Evolutionary conservation across 805 yeast genomes (phyloP).

Genomic region (Yarrowia sp.): DNA sequence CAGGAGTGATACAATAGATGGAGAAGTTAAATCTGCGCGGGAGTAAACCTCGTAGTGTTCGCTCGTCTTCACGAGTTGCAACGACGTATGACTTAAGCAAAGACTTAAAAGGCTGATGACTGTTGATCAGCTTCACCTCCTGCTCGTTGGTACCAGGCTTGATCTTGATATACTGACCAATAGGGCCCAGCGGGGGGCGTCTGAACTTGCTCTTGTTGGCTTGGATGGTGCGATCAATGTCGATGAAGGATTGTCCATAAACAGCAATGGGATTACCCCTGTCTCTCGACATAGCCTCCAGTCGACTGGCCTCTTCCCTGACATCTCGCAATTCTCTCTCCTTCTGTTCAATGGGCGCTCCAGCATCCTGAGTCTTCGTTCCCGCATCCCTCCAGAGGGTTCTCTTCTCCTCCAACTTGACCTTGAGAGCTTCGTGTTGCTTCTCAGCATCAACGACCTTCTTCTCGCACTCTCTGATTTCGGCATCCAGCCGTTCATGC

Average conservation of each 20-base stretch:
- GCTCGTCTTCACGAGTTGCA: background rate
- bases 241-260: background rate
- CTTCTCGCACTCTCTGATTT: background rate
- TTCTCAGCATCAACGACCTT: background rate
- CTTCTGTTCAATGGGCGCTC: background rate
- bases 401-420: background rate
- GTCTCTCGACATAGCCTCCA: background rate
- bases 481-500: background rate
- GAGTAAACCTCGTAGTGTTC: background rate
- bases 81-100: background rate
- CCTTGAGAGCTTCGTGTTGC: background rate
- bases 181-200: background rate
- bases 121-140: background rate
- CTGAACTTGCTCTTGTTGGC: background rate
- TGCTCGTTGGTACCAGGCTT: background rate
- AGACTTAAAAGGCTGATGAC: background rate
- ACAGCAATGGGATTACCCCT: conserved; percentile 5
- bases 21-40: background rate
- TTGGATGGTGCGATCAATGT: background rate
- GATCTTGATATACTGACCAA: conserved; percentile 11
- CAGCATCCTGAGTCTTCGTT: background rate
- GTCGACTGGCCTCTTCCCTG: background rate
- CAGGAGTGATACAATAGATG: background rate
- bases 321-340: background rate
- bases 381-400: background rate